Percentiles rank a stretch among this genome's conserved stretches.
Conservation (phyloP, 2,329 filamentous ascomycete genomes). For the Chalaropsis ovoidea region DNA sequence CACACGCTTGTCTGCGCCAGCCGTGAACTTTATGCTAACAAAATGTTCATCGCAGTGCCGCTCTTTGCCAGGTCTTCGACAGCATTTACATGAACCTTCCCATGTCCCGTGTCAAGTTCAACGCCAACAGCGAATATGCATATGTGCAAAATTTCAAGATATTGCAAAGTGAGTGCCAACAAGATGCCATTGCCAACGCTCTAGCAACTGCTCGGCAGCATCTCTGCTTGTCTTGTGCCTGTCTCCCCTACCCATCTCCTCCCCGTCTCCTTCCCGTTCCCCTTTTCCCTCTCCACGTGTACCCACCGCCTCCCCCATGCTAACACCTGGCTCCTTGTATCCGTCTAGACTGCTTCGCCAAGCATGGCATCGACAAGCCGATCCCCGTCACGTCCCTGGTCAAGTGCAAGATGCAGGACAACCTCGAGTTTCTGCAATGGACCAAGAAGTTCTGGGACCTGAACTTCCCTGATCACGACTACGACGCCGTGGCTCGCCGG, state of each 20-base stretch:
- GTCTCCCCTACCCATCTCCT: slow-evolving; percentile 7
- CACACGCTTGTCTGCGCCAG: neutral
- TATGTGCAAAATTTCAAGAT: slow-evolving; percentile 99
- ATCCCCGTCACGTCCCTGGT: slow-evolving; percentile 80
- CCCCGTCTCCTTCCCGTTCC: neutral
- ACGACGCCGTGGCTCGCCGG: slow-evolving; percentile 77
- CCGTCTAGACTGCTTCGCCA: slow-evolving; percentile 63
- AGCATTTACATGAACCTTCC: slow-evolving; percentile 94
- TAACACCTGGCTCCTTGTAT: slow-evolving; percentile 4
- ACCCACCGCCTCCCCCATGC: slow-evolving; percentile 22
- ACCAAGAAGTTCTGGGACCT: slow-evolving; percentile 96
- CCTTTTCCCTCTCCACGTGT: neutral
- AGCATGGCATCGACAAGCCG: slow-evolving; percentile 79
- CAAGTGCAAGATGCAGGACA: slow-evolving; percentile 99
- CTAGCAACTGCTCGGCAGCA: too few relatives aligned
- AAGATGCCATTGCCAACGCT: too few relatives aligned
- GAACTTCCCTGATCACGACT: slow-evolving; percentile 93
- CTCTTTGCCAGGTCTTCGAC: slow-evolving; percentile 94
- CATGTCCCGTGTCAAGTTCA: slow-evolving; percentile 96
- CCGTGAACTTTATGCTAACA: slow-evolving; percentile 10
- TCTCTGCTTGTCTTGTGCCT: too few relatives aligned
- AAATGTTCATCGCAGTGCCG: slow-evolving; percentile 54
- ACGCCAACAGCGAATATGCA: slow-evolving; percentile 91
- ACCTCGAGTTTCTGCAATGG: slow-evolving; percentile 97
- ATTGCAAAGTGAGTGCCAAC: slow-evolving; percentile 64